Conservation (phyloP, 495 filamentous ascomycete genomes). For the Podospora sp. region DNA sequence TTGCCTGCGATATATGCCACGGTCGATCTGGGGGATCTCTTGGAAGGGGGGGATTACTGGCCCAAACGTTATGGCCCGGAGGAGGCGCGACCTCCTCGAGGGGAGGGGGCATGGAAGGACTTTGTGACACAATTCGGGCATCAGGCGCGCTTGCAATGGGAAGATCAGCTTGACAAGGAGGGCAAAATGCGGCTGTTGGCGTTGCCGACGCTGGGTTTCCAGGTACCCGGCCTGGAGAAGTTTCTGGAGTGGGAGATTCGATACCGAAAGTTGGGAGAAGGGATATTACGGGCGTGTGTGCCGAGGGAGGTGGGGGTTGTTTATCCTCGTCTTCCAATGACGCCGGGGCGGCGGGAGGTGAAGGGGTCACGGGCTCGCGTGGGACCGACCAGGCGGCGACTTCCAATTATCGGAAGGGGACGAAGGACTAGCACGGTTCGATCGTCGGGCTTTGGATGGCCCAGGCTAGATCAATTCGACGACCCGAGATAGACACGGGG, state of each 20-base stretch:
- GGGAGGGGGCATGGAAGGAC: neutral
- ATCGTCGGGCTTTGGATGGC: neutral
- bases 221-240: conserved; percentile 34
- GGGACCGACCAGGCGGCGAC: neutral
- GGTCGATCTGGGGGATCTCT: conserved; percentile 23
- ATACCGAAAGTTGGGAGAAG: conserved; percentile 49
- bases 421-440: neutral
- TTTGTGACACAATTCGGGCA: neutral
- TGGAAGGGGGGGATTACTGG: conserved; percentile 29
- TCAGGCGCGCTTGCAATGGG: conserved; percentile 12
- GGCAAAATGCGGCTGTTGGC: conserved; percentile 43
- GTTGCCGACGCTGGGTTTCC: conserved; percentile 54
- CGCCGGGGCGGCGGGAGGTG: neutral
- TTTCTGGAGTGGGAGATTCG: conserved; percentile 50
- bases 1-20: conserved; percentile 52
- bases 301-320: neutral
- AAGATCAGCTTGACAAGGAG: neutral
- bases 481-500: neutral
- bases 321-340: neutral
- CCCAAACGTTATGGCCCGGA: conserved; percentile 9
- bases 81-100: neutral
- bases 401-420: neutral
- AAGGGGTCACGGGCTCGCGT: neutral
- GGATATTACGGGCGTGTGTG: conserved; percentile 27
- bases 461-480: neutral